Evolutionary conservation across 1,284 basidiomycete species (phyloP).

Genomic region (Fistulina hepatica): DNA sequence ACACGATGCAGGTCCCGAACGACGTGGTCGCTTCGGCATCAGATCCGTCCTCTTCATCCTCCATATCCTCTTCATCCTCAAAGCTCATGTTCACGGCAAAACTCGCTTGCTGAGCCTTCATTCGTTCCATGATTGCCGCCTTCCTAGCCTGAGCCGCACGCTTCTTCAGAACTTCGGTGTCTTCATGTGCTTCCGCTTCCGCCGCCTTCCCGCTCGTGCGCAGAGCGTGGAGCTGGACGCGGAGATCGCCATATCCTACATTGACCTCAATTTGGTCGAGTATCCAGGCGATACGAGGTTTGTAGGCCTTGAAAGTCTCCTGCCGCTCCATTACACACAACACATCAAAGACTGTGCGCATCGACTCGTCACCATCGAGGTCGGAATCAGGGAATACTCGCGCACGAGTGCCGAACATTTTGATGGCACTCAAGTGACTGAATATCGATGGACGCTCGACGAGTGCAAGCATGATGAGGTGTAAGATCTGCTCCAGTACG

Average conservation of each 20-base stretch:
- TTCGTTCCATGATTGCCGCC: constrained; percentile 84
- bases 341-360: constrained; percentile 57
- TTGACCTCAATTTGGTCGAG: constrained; percentile 42
- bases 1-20: constrained; percentile 93
- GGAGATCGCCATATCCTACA: constrained; percentile 45
- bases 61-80: constrained; percentile 28
- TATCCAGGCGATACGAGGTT: constrained; percentile 65
- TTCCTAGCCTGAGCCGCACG: constrained; percentile 77
- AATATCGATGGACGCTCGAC: constrained; percentile 60
- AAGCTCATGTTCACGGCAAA: constrained; percentile 73
- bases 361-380: constrained; percentile 23
- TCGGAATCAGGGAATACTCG: too few relatives aligned
- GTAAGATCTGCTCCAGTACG: constrained; percentile 81
- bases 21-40: constrained; percentile 40
- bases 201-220: constrained; percentile 15
- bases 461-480: constrained; percentile 76
- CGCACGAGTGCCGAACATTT: too few relatives aligned
- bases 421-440: constrained; percentile 42
- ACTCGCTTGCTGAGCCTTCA: constrained; percentile 82
- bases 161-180: constrained; percentile 61
- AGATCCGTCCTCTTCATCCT: constrained; percentile 25
- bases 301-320: constrained; percentile 62
- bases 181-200: too few relatives aligned
- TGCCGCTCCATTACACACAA: constrained; percentile 69
- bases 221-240: constrained; percentile 28